phyloP scores from a whole-genome alignment of 306 rosid species.

The Trifolium fragiferum region DNA sequence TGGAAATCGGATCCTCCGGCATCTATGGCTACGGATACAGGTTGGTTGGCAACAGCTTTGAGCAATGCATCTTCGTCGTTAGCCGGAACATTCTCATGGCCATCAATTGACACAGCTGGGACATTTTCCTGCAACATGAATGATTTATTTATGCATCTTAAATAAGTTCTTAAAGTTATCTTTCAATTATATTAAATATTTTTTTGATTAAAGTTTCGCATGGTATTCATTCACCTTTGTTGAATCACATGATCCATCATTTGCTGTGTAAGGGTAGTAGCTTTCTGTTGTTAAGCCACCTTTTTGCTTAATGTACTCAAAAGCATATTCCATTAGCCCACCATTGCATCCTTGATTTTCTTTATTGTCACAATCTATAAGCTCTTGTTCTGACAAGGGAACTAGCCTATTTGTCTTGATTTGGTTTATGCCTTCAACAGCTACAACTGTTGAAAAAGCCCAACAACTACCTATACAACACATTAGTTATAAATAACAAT shows the following conservation, averaged over 20 bases:
- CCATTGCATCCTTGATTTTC: conserved; percentile 58
- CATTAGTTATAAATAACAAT: background rate
- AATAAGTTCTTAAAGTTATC: background rate
- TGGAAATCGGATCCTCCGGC: conserved; percentile 63
- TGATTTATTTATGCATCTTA: conserved; percentile 5
- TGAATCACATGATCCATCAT: conserved; percentile 51
- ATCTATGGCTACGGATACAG: conserved; percentile 64
- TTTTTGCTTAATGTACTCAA: conserved; percentile 52
- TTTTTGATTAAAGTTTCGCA: conserved; percentile 3
- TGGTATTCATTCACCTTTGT: conserved; percentile 44
- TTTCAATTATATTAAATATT: background rate
- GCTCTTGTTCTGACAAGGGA: conserved; percentile 60
- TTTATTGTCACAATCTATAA: conserved; percentile 57
- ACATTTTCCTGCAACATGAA: conserved; percentile 43
- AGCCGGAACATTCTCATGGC: conserved; percentile 56
- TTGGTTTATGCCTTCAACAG: conserved; percentile 67
- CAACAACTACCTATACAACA: conserved; percentile 57
- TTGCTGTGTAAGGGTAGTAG: conserved; percentile 53
- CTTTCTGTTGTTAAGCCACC: conserved; percentile 59
- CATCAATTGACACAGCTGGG: conserved; percentile 61
- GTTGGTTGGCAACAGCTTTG: conserved; percentile 63
- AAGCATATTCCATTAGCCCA: conserved; percentile 64
- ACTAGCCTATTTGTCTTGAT: conserved; percentile 51
- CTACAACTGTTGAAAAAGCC: conserved; percentile 63
- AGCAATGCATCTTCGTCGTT: conserved; percentile 56